These are phyloP conservation scores for Geotrichum carabidarum DNA, from an alignment of 1,139 yeast species.

Conservation along the genomic window DNA sequence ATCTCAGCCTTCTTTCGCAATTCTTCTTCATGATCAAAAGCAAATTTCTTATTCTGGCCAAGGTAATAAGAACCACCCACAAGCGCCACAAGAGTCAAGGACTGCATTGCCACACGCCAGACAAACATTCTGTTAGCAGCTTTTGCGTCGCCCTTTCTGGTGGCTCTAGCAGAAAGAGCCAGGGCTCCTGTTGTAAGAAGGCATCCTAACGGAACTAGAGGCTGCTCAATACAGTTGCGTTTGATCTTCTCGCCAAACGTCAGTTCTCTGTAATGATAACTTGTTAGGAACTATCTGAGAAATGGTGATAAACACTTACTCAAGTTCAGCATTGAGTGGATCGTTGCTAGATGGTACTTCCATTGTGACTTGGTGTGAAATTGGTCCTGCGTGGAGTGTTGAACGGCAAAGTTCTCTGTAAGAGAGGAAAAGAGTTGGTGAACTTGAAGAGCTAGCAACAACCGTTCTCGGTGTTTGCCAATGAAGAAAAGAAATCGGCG, in stretches of 20 bases:
- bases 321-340: slow-evolving; percentile 12
- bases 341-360: slow-evolving; percentile 18
- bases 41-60: slow-evolving; percentile 51
- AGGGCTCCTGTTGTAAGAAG: slow-evolving; percentile 78
- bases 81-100: slow-evolving; percentile 72
- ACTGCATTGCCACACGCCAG: slow-evolving; percentile 85
- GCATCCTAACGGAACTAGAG: slow-evolving; percentile 66
- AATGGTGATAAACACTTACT: slow-evolving; percentile 4
- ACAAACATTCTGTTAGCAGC: slow-evolving; percentile 83
- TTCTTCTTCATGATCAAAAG: slow-evolving; percentile 52
- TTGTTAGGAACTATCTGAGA: not conserved
- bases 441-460: no score
- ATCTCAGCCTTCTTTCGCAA: slow-evolving; percentile 72
- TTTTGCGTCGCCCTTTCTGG: slow-evolving; percentile 64
- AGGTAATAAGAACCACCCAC: slow-evolving; percentile 71
- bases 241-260: slow-evolving; percentile 29
- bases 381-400: no score
- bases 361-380: slow-evolving; percentile 4
- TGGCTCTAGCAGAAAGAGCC: slow-evolving; percentile 67
- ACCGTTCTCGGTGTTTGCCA: no score
- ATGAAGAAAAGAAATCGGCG: no score
- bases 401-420: no score
- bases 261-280: slow-evolving; percentile 5
- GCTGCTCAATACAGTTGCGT: slow-evolving; percentile 37
- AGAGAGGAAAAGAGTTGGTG: no score